Conservation (phyloP, 2,329 filamentous ascomycete genomes). For the Scedosporium apiospermum region DNA sequence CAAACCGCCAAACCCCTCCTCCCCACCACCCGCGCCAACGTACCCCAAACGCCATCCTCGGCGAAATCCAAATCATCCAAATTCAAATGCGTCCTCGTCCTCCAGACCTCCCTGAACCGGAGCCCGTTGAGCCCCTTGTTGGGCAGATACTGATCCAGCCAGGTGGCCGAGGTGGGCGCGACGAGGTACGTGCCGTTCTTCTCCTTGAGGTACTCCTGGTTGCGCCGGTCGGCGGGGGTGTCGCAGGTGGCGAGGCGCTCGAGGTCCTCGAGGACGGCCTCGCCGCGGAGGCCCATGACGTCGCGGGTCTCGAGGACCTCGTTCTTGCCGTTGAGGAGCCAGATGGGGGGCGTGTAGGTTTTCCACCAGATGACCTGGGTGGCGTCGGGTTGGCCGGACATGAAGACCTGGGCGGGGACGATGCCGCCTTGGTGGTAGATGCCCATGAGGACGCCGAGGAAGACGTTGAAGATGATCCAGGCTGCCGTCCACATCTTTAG, state of each 20-base stretch:
- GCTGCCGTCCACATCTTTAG: slow-evolving; percentile 45
- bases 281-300: slow-evolving; percentile 61
- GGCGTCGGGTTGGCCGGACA: slow-evolving; percentile 60
- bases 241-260: slow-evolving; percentile 53
- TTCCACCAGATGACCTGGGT: slow-evolving; percentile 76
- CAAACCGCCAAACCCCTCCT: slow-evolving; percentile 52
- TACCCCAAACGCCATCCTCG: slow-evolving; percentile 66
- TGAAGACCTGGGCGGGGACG: slow-evolving; percentile 64
- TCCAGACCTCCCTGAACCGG: slow-evolving; percentile 61
- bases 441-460: slow-evolving; percentile 66
- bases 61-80: slow-evolving; percentile 73
- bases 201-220: slow-evolving; percentile 47
- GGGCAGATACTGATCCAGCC: slow-evolving; percentile 53
- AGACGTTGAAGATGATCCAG: slow-evolving; percentile 63
- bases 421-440: slow-evolving; percentile 73
- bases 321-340: slow-evolving; percentile 70
- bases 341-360: slow-evolving; percentile 73
- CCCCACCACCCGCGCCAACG: slow-evolving; percentile 57
- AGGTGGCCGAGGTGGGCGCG: slow-evolving; percentile 62
- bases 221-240: slow-evolving; percentile 44
- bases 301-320: slow-evolving; percentile 61
- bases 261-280: slow-evolving; percentile 49
- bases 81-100: slow-evolving; percentile 58
- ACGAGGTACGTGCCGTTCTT: slow-evolving; percentile 60
- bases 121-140: slow-evolving; percentile 52